Base-by-base conservation (phyloP, 805 yeast species). In the Henningerozyma blattae region DNA sequence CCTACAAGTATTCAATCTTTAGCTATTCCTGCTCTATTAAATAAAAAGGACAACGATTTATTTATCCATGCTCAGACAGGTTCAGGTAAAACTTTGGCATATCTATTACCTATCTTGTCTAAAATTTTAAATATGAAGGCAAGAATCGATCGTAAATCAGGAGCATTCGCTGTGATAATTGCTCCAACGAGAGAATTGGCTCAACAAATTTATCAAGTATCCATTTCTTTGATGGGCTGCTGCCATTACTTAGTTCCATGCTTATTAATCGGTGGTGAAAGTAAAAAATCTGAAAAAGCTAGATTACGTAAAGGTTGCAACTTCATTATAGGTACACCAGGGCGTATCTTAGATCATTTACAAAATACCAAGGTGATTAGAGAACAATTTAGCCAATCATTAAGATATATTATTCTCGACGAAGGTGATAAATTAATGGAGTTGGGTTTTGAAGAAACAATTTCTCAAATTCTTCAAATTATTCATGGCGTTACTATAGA, bases 31-130 rank as follows among this genome's bases (percentile, higher is more conserved):
- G 63, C 65, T 33, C 53, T 75, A 19, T 44, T 71, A 5, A 52
- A 62, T 1, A 45, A 52, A 7, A 41, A 40, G n/a, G 60, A 67
- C 15, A 58, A 64, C 22, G 98, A 91, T 57, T 61, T 86, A 36
- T 81, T 91, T 44, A 81, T 91, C 31, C 93, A 86, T 51, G 95
- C 99, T 0, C 96, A 93, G 58, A 91, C 99, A 0, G 99, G 99
- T 34, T 87, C 97, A 0, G 99, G 99, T 57, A 91, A 91, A 57
- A 91, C 99, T 0, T 59, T 91, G 36, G 77, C 97, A 0, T 93
- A 82, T 53, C 62, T 79, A 3, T 60, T 93, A 26, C 99, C 98
- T 1, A 77, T 93, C 15, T 56, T 89, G 41, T 75, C 82, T 42
- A 69, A 74, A 38, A 64, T 91, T 28, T 72, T 85, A 72, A 58